These are phyloP conservation scores for Ceratobasidium sp. DNA, from an alignment of 1,284 basidiomycete species.

Conservation along the genomic window DNA sequence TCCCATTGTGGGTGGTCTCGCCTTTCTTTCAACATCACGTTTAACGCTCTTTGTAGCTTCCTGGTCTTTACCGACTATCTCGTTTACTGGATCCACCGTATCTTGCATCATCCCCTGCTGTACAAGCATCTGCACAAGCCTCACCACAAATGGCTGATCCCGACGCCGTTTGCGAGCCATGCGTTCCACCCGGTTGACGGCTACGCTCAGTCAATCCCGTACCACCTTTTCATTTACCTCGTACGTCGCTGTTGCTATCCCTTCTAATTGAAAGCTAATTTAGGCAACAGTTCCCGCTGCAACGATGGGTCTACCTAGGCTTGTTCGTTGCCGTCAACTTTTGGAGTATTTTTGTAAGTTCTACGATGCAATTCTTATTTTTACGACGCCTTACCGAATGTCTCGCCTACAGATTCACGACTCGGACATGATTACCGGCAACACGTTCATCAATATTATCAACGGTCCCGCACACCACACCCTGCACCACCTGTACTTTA, in stretches of 20 bases:
- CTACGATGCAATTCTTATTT: slow-evolving; percentile 5
- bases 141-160: slow-evolving; percentile 98
- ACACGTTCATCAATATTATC: slow-evolving; percentile 86
- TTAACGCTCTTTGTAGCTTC: slow-evolving; percentile 61
- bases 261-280: background rate
- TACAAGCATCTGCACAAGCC: slow-evolving; percentile 96
- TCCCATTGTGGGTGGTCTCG: slow-evolving; percentile 63
- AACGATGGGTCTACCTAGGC: slow-evolving; percentile 79
- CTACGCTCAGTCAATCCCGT: slow-evolving; percentile 91
- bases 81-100: slow-evolving; percentile 96
- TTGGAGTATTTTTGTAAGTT: slow-evolving; percentile 83
- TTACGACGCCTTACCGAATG: slow-evolving; percentile 12
- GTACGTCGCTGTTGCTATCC: background rate
- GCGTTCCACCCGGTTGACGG: slow-evolving; percentile 98
- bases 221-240: slow-evolving; percentile 90
- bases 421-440: slow-evolving; percentile 99
- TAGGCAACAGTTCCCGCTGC: slow-evolving; percentile 72
- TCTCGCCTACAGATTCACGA: slow-evolving; percentile 80
- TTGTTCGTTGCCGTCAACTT: slow-evolving; percentile 90
- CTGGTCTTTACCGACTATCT: slow-evolving; percentile 89
- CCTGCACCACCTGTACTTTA: slow-evolving; percentile 94
- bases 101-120: slow-evolving; percentile 82
- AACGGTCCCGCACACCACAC: slow-evolving; percentile 99
- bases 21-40: background rate
- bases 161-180: slow-evolving; percentile 95